A percentile compares a stretch with the other conserved stretches of the same genome.
phyloP scores from a whole-genome alignment of 306 rosid genomes.

The Spatholobus suberectus region DNA sequence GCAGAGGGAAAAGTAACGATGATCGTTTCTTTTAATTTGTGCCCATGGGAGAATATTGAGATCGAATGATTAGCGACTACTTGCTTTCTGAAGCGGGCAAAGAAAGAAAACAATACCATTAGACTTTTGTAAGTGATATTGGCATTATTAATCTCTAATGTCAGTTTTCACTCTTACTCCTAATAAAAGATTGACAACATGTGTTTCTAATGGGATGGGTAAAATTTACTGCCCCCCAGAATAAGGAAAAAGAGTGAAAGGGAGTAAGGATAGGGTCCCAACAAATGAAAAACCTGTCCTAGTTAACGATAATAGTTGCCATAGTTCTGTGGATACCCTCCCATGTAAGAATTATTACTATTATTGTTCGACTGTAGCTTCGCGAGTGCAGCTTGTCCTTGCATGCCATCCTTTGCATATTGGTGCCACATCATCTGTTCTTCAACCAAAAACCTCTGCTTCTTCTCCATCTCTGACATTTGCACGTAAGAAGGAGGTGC shows the following conservation, averaged over 20 bases:
- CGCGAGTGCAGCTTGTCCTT: slow-evolving; percentile 56
- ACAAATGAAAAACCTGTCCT: not conserved
- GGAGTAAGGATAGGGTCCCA: not conserved
- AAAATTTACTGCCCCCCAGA: not conserved
- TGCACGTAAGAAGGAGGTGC: slow-evolving; percentile 91
- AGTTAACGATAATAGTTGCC: slow-evolving; percentile 42
- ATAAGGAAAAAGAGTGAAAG: not conserved
- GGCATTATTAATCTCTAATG: not conserved
- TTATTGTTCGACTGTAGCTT: slow-evolving; percentile 45
- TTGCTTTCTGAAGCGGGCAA: not conserved
- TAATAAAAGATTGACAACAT: slow-evolving; percentile 17
- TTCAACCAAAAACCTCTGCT: slow-evolving; percentile 75
- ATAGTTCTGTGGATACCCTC: slow-evolving; percentile 65
- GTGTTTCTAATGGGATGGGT: slow-evolving; percentile 23
- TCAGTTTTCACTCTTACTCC: not conserved
- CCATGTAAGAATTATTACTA: slow-evolving; percentile 50
- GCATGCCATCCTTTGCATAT: slow-evolving; percentile 71
- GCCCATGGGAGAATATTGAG: not conserved
- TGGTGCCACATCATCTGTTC: slow-evolving; percentile 95
- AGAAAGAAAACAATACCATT: not conserved
- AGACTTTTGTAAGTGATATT: not conserved
- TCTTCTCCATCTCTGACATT: slow-evolving; percentile 95
- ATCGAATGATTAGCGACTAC: not conserved
- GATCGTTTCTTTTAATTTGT: not conserved
- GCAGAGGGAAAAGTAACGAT: not conserved